Evolutionary conservation across 2,329 filamentous ascomycete species (phyloP).

Genomic region (Xylaria sp.): DNA sequence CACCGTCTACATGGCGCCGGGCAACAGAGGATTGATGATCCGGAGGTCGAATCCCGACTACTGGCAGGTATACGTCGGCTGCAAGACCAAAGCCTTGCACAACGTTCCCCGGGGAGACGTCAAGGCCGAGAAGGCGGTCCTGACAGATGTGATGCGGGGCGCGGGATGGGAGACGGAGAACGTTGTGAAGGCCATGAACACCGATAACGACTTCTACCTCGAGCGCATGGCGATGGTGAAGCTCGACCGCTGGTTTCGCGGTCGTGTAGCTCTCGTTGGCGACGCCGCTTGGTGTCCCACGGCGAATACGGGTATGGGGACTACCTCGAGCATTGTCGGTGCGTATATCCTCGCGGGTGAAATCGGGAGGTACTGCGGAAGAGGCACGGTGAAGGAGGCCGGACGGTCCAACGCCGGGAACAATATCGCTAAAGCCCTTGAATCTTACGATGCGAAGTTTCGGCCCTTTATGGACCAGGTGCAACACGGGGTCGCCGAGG

Average conservation of each 20-base stretch:
- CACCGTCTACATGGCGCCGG: constrained; percentile 53
- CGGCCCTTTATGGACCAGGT: constrained; percentile 55
- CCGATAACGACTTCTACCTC: constrained; percentile 59
- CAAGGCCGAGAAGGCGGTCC: constrained; percentile 54
- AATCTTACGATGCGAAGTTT: constrained; percentile 54
- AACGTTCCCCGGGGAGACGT: constrained; percentile 48
- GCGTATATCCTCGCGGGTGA: constrained; percentile 64
- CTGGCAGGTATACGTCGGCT: constrained; percentile 55
- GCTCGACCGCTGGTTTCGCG: constrained; percentile 52
- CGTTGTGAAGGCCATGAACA: constrained; percentile 56
- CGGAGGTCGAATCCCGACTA: constrained; percentile 54
- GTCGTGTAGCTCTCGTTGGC: constrained; percentile 61
- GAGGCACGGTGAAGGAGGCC: constrained; percentile 2
- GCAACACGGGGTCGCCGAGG: constrained; percentile 46
- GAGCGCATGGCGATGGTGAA: constrained; percentile 59
- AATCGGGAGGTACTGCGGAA: constrained; percentile 46
- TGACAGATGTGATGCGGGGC: constrained; percentile 55
- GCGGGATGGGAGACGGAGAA: constrained; percentile 59
- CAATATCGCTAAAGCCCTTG: constrained; percentile 49
- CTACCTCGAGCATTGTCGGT: constrained; percentile 54
- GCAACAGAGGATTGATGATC: constrained; percentile 54
- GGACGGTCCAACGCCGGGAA: constrained; percentile 29
- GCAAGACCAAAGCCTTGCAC: constrained; percentile 40
- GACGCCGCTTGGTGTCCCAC: constrained; percentile 62
- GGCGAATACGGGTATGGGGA: constrained; percentile 59